phyloP scores from a whole-genome alignment of 2,329 filamentous ascomycete genomes.

The Aspergillus thermomutatus region DNA sequence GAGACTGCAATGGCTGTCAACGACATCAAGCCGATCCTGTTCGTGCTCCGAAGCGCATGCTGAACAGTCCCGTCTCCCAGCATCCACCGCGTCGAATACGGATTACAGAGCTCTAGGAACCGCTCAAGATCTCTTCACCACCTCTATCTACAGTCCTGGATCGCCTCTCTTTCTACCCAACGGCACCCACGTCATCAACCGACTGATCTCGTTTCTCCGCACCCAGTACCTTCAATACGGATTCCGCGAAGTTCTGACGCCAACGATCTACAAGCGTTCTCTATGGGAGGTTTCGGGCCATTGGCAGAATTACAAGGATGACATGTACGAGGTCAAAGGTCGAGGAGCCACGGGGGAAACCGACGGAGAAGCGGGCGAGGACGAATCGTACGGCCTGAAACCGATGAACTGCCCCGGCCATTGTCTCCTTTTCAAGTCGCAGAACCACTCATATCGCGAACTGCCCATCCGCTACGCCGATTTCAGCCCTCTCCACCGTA shows the following conservation, averaged over 20 bases:
- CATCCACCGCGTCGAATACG: constrained; percentile 34
- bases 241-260: constrained; percentile 84
- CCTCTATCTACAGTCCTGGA: constrained; percentile 75
- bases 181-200: constrained; percentile 78
- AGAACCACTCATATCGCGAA: constrained; percentile 72
- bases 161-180: constrained; percentile 82
- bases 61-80: constrained; percentile 16
- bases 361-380: constrained; percentile 50
- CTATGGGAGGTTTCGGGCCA: constrained; percentile 85
- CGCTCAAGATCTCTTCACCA: constrained; percentile 72
- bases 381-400: constrained; percentile 77
- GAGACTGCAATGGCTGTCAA: constrained; percentile 21
- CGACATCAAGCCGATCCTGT: constrained; percentile 21
- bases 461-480: constrained; percentile 81
- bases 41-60: constrained; percentile 26
- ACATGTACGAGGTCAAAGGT: constrained; percentile 78
- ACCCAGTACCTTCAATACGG: constrained; percentile 81
- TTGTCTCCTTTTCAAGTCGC: constrained; percentile 75
- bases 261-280: constrained; percentile 85
- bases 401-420: constrained; percentile 94
- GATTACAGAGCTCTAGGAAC: constrained; percentile 52
- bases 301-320: constrained; percentile 83
- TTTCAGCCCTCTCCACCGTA: constrained; percentile 82
- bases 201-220: constrained; percentile 75
- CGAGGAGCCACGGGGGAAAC: constrained; percentile 46